phyloP scores from a whole-genome alignment of 805 yeast species.

The Lipomyces kockii region DNA sequence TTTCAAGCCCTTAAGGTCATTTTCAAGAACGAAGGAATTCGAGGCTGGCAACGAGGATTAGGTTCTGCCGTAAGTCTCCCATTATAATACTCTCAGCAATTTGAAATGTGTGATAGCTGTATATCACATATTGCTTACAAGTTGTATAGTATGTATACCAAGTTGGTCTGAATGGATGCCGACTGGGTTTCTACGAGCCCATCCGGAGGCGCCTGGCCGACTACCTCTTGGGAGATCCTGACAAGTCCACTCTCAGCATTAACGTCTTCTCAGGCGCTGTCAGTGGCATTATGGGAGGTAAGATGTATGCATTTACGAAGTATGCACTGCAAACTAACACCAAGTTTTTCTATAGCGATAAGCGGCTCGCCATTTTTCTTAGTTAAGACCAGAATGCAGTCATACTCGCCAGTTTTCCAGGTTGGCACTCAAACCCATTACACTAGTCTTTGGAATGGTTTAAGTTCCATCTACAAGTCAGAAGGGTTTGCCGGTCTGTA shows the following conservation, averaged over 20 bases:
- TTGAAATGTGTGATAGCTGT: background rate
- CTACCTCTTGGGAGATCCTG: constrained; percentile 41
- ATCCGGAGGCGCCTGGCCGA: constrained; percentile 56
- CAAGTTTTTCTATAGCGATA: constrained; percentile 17
- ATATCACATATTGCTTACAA: constrained; percentile 2
- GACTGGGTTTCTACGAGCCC: constrained; percentile 95
- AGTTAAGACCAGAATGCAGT: constrained; percentile 95
- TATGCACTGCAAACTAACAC: background rate
- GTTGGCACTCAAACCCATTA: constrained; percentile 95
- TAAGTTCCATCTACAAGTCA: constrained; percentile 59
- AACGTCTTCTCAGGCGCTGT: constrained; percentile 78
- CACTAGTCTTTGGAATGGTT: constrained; percentile 68
- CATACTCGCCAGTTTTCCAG: constrained; percentile 68
- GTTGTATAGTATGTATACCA: constrained; percentile 69
- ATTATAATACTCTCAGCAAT: background rate
- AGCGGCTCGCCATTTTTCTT: constrained; percentile 87
- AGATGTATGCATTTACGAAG: background rate
- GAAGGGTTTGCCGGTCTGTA: constrained; percentile 83
- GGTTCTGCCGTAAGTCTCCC: constrained; percentile 60
- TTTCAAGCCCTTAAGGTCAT: constrained; percentile 79
- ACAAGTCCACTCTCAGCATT: constrained; percentile 50
- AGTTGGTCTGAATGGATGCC: constrained; percentile 88
- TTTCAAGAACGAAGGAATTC: constrained; percentile 77
- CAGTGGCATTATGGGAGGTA: constrained; percentile 62
- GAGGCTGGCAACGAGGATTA: constrained; percentile 89